Percentiles rank a stretch among this genome's conserved stretches.
Evolutionary conservation across 106 monocot species (phyloP).

Genomic region (Dendrobium huoshanense): DNA sequence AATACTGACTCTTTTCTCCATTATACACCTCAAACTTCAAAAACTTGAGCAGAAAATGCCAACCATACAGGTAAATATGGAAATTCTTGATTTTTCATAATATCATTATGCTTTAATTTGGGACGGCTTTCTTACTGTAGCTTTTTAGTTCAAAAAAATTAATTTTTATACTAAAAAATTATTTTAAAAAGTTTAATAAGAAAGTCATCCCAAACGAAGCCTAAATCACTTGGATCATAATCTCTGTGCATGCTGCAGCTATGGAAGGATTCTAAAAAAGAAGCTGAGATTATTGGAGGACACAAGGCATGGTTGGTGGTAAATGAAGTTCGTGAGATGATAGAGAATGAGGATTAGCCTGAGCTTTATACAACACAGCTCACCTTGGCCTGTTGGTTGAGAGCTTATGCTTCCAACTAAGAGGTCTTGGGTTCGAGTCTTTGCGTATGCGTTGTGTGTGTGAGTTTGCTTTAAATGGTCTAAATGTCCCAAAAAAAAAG

Average conservation of each 20-base stretch:
- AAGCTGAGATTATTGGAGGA: conserved; percentile 70
- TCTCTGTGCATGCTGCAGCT: conserved; percentile 24
- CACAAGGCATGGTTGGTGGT: conserved; percentile 75
- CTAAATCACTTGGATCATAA: background rate
- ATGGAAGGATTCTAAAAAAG: conserved; percentile 47
- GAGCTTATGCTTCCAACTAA: too few relatives aligned
- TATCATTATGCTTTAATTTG: too few relatives aligned
- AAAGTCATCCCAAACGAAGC: too few relatives aligned
- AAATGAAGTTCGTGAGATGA: conserved; percentile 48
- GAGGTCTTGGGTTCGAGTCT: too few relatives aligned
- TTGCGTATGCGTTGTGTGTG: too few relatives aligned
- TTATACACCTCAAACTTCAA: background rate
- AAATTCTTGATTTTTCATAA: background rate
- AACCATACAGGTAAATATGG: conserved; percentile 36
- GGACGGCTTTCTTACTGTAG: too few relatives aligned
- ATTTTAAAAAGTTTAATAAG: too few relatives aligned
- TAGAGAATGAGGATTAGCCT: conserved; percentile 14
- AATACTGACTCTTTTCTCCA: background rate
- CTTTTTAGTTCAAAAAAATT: too few relatives aligned
- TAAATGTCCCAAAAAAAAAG: too few relatives aligned
- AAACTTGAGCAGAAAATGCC: conserved; percentile 54
- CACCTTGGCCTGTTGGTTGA: too few relatives aligned
- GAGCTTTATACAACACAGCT: background rate
- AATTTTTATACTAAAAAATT: too few relatives aligned
- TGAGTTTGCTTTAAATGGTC: too few relatives aligned